These are phyloP conservation scores for Chlamydomonas sphaeroides DNA, from an alignment of 139 green algal genomes.

Conservation along the genomic window DNA sequence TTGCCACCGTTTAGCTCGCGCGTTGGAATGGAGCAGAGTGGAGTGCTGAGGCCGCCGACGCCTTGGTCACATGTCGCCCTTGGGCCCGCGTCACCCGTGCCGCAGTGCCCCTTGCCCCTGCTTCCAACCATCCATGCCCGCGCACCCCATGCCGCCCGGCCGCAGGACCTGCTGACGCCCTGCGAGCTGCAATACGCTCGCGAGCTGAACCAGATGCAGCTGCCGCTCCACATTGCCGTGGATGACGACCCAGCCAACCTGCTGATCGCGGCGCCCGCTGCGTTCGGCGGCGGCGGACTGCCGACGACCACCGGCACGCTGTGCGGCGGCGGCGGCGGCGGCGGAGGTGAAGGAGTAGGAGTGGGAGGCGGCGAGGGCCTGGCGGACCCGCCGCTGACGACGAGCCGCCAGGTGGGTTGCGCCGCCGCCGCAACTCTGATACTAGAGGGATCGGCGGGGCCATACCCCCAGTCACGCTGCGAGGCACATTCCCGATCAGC, in stretches of 20 bases:
- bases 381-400: constrained; percentile 35
- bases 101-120: too few relatives aligned
- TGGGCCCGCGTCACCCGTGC: too few relatives aligned
- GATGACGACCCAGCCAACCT: background rate
- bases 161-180: constrained; percentile 46
- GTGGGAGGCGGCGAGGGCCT: background rate
- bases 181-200: constrained; percentile 41
- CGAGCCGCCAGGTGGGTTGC: constrained; percentile 34
- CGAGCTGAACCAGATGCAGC: constrained; percentile 52
- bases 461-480: too few relatives aligned
- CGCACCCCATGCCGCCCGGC: background rate
- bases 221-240: constrained; percentile 40
- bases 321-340: background rate
- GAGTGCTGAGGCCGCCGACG: too few relatives aligned
- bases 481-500: too few relatives aligned
- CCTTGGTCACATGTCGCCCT: too few relatives aligned
- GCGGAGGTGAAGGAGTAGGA: background rate
- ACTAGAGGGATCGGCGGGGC: too few relatives aligned
- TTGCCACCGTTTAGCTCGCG: too few relatives aligned
- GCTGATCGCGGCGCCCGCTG: background rate
- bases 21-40: too few relatives aligned
- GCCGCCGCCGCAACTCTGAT: too few relatives aligned
- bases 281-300: too few relatives aligned
- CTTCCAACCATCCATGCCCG: background rate
- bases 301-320: too few relatives aligned